phyloP scores from a whole-genome alignment of 768 basidiomycete genomes.

The Kwoniella europaea region DNA sequence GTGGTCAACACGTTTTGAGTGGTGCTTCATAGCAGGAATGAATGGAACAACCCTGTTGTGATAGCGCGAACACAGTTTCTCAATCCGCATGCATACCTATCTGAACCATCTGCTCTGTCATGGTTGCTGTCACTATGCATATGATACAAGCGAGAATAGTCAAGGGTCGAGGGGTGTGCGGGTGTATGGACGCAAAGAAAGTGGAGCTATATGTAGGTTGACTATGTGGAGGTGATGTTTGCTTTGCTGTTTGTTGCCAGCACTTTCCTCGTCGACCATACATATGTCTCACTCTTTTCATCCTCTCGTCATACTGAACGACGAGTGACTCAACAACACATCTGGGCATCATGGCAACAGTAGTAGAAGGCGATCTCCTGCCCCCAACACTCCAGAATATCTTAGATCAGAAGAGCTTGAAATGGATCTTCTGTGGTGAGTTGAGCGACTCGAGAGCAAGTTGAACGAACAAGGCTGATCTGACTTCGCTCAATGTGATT shows the following conservation, averaged over 20 bases:
- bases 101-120: too few relatives aligned
- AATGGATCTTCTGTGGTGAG: slow-evolving; percentile 99
- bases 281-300: too few relatives aligned
- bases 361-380: slow-evolving; percentile 65
- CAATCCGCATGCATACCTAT: too few relatives aligned
- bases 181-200: not conserved
- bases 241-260: not conserved
- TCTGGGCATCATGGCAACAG: slow-evolving; percentile 30
- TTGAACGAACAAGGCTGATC: slow-evolving; percentile 2
- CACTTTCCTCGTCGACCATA: slow-evolving; percentile 4
- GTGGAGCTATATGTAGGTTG: not conserved
- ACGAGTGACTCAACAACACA: too few relatives aligned
- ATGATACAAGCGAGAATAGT: too few relatives aligned
- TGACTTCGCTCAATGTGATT: not conserved
- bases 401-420: slow-evolving; percentile 84
- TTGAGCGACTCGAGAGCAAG: slow-evolving; percentile 31
- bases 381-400: slow-evolving; percentile 90
- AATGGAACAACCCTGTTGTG: too few relatives aligned
- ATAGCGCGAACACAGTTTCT: too few relatives aligned
- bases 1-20: too few relatives aligned
- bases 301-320: too few relatives aligned
- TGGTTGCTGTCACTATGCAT: too few relatives aligned
- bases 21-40: too few relatives aligned
- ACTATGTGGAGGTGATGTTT: slow-evolving; percentile 2
- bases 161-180: not conserved